phyloP scores from a whole-genome alignment of 495 filamentous ascomycete species.

The Penicillium cosmopolitanum region DNA sequence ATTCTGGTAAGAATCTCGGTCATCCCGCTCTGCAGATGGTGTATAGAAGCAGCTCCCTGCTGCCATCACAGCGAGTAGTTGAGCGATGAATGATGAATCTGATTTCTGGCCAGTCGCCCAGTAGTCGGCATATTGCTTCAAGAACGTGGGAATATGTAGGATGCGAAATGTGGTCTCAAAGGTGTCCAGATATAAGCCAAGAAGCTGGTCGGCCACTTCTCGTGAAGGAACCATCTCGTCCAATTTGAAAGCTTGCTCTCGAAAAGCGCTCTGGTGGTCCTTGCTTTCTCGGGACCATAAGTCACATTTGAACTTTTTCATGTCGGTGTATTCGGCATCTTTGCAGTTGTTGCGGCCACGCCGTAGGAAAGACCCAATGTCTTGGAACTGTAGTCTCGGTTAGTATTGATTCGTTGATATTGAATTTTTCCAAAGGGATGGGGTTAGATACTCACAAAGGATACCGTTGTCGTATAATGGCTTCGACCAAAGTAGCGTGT shows the following conservation, averaged over 20 bases:
- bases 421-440: neutral
- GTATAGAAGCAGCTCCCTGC: slow-evolving; percentile 54
- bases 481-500: slow-evolving; percentile 55
- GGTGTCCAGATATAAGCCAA: slow-evolving; percentile 57
- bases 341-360: slow-evolving; percentile 36
- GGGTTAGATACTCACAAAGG: slow-evolving; percentile 41
- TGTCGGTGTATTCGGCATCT: slow-evolving; percentile 34
- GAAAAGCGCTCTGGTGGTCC: slow-evolving; percentile 41
- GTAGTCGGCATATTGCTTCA: slow-evolving; percentile 53
- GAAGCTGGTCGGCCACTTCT: slow-evolving; percentile 53
- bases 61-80: slow-evolving; percentile 57
- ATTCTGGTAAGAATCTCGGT: slow-evolving; percentile 35
- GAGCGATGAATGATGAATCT: slow-evolving; percentile 44
- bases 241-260: slow-evolving; percentile 43
- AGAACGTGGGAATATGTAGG: slow-evolving; percentile 61
- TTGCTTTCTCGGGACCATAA: slow-evolving; percentile 39
- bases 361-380: slow-evolving; percentile 48
- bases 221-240: slow-evolving; percentile 52
- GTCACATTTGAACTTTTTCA: slow-evolving; percentile 40
- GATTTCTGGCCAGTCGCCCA: slow-evolving; percentile 45
- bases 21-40: slow-evolving; percentile 17
- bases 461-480: slow-evolving; percentile 46
- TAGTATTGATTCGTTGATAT: slow-evolving; percentile 9
- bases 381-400: slow-evolving; percentile 43
- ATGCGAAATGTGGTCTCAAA: slow-evolving; percentile 62